Percentiles rank a stretch among this genome's conserved stretches.
Evolutionary conservation across 2,329 filamentous ascomycete genomes (phyloP).

Genomic region (Colletotrichum theobromicola): DNA sequence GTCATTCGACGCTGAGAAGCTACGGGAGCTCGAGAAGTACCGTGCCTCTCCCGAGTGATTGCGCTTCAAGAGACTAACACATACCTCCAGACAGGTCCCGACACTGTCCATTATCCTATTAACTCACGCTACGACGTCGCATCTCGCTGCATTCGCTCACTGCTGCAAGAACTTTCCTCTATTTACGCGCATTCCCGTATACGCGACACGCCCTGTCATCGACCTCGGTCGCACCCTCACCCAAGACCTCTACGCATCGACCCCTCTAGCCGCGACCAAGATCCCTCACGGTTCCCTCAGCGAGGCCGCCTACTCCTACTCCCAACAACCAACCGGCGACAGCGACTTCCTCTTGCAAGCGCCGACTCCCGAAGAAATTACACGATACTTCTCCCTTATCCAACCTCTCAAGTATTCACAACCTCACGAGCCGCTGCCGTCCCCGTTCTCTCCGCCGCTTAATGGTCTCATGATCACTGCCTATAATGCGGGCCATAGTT

Average conservation of each 20-base stretch:
- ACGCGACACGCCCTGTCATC: slow-evolving; percentile 92
- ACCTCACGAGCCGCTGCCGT: slow-evolving; percentile 86
- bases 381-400: slow-evolving; percentile 87
- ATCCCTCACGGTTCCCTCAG: slow-evolving; percentile 77
- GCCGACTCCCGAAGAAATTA: slow-evolving; percentile 87
- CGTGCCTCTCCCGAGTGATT: slow-evolving; percentile 24
- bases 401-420: slow-evolving; percentile 96
- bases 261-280: slow-evolving; percentile 84
- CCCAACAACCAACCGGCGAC: slow-evolving; percentile 53
- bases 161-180: slow-evolving; percentile 96
- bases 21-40: slow-evolving; percentile 90
- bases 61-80: slow-evolving; percentile 22
- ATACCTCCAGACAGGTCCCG: slow-evolving; percentile 73
- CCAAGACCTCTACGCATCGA: slow-evolving; percentile 91
- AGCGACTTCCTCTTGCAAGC: slow-evolving; percentile 68
- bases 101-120: slow-evolving; percentile 93
- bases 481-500: slow-evolving; percentile 93
- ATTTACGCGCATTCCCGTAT: slow-evolving; percentile 91
- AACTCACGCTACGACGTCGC: slow-evolving; percentile 89
- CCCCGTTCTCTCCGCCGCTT: slow-evolving; percentile 85
- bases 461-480: slow-evolving; percentile 94
- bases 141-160: slow-evolving; percentile 92
- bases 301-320: slow-evolving; percentile 61
- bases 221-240: slow-evolving; percentile 88
- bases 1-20: slow-evolving; percentile 79